phyloP scores from a whole-genome alignment of 371 early-diverging fungal species.

The Mortierella sp. region DNA sequence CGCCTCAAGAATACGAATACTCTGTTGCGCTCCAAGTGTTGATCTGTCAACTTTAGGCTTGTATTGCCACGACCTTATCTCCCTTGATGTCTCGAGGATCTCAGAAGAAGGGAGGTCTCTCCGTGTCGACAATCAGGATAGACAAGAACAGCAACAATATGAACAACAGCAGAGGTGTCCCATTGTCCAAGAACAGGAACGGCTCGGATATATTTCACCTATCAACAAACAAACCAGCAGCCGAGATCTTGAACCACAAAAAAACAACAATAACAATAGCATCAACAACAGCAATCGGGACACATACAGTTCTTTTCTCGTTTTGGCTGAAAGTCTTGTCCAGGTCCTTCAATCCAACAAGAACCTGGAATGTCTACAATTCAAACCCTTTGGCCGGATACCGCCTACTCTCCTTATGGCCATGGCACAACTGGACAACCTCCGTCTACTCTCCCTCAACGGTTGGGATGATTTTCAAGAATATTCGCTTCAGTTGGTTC shows the following conservation, averaged over 20 bases:
- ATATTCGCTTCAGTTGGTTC: constrained; percentile 38
- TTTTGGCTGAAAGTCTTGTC: constrained; percentile 26
- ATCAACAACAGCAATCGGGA: neutral
- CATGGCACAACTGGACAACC: constrained; percentile 14
- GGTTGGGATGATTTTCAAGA: constrained; percentile 54
- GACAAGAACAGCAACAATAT: neutral
- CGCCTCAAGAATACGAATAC: constrained; percentile 20
- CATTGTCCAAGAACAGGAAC: neutral
- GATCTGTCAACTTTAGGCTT: constrained; percentile 15
- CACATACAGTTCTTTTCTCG: constrained; percentile 23
- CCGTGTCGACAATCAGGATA: too few species aligned
- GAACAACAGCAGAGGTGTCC: neutral
- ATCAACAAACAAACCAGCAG: constrained; percentile 1
- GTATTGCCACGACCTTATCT: constrained; percentile 31
- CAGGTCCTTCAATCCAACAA: constrained; percentile 21
- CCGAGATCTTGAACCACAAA: neutral
- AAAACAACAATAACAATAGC: neutral
- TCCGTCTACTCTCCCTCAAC: constrained; percentile 31
- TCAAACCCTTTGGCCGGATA: constrained; percentile 30
- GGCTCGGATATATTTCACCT: neutral
- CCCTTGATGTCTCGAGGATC: constrained; percentile 36
- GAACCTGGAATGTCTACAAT: constrained; percentile 26
- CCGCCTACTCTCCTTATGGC: constrained; percentile 27
- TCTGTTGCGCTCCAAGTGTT: constrained; percentile 31
- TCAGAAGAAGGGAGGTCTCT: neutral